Conservation (phyloP, 345 rosid genomes). For the Sonneratia caseolaris region DNA sequence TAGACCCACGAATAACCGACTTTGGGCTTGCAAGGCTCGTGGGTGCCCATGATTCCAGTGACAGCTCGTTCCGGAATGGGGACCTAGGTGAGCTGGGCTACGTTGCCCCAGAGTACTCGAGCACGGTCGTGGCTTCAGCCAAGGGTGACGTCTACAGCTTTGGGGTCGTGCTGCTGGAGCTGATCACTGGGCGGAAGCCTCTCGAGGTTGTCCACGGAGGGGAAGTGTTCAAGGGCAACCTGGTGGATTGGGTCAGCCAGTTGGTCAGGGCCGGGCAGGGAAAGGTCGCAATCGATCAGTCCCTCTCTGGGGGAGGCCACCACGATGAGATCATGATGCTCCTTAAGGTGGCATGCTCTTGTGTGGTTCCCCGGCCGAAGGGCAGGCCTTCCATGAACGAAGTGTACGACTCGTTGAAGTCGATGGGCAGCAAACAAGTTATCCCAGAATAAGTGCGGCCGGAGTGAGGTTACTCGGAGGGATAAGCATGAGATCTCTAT, state of each 20-base stretch:
- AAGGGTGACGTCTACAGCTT: slow-evolving; percentile 64
- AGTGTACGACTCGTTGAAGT: slow-evolving; percentile 44
- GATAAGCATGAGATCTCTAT: background rate
- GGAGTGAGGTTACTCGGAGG: background rate
- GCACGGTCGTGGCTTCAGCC: slow-evolving; percentile 53
- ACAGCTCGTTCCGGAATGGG: slow-evolving; percentile 38
- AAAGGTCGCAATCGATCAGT: slow-evolving; percentile 34
- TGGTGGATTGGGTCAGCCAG: slow-evolving; percentile 69
- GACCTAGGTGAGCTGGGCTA: slow-evolving; percentile 69
- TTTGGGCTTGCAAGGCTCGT: slow-evolving; percentile 65
- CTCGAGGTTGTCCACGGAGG: slow-evolving; percentile 26
- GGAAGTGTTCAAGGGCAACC: slow-evolving; percentile 47
- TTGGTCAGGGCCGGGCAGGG: slow-evolving; percentile 32
- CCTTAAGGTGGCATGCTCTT: slow-evolving; percentile 42
- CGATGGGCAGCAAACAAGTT: slow-evolving; percentile 34
- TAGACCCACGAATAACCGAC: slow-evolving; percentile 68
- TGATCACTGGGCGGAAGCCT: slow-evolving; percentile 53
- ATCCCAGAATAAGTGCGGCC: background rate
- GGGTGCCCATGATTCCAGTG: slow-evolving; percentile 28
- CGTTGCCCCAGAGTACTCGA: slow-evolving; percentile 59
- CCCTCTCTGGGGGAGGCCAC: slow-evolving; percentile 34
- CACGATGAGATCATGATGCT: slow-evolving; percentile 59
- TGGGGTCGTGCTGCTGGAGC: slow-evolving; percentile 66
- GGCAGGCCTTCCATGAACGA: slow-evolving; percentile 57
- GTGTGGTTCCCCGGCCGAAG: slow-evolving; percentile 50